phyloP scores from a whole-genome alignment of 768 basidiomycete species.

The Gloeopeniophorella convolvens region DNA sequence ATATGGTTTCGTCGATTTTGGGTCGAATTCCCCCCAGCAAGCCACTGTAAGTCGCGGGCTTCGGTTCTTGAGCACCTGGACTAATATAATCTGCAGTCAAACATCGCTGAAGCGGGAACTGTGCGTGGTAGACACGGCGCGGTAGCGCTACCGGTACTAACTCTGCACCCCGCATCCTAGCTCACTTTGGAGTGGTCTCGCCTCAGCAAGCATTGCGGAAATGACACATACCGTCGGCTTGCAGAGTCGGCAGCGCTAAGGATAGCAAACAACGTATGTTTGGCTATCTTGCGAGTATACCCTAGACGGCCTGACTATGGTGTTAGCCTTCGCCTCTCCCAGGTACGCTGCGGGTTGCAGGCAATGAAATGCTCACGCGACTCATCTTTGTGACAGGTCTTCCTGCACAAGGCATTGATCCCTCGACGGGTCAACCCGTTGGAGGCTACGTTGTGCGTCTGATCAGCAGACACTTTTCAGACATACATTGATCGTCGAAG shows the following conservation, averaged over 20 bases:
- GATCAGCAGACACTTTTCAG: neutral
- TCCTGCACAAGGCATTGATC: constrained; percentile 53
- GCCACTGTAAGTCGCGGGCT: constrained; percentile 26
- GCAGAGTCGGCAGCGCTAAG: constrained; percentile 44
- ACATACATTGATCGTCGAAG: neutral
- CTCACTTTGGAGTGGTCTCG: constrained; percentile 49
- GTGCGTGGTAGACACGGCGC: constrained; percentile 24
- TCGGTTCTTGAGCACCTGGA: constrained; percentile 36
- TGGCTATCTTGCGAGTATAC: neutral
- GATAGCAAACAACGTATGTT: constrained; percentile 40
- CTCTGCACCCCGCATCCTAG: constrained; percentile 34
- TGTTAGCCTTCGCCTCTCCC: constrained; percentile 27
- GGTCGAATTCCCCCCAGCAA: constrained; percentile 28
- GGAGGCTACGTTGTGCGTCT: constrained; percentile 46
- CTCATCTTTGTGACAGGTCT: constrained; percentile 36
- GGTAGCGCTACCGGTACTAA: neutral
- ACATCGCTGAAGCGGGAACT: constrained; percentile 41
- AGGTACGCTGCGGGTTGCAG: neutral
- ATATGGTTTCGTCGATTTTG: constrained; percentile 35
- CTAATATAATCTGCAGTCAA: constrained; percentile 42
- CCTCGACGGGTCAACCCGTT: constrained; percentile 40
- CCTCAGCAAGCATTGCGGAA: constrained; percentile 48
- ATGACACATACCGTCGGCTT: constrained; percentile 52
- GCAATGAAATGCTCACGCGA: constrained; percentile 1
- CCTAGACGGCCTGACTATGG: neutral